Percentiles rank a stretch among this genome's conserved stretches.
Conservation (phyloP, 345 rosid genomes). For the Ailanthus altissimus region DNA sequence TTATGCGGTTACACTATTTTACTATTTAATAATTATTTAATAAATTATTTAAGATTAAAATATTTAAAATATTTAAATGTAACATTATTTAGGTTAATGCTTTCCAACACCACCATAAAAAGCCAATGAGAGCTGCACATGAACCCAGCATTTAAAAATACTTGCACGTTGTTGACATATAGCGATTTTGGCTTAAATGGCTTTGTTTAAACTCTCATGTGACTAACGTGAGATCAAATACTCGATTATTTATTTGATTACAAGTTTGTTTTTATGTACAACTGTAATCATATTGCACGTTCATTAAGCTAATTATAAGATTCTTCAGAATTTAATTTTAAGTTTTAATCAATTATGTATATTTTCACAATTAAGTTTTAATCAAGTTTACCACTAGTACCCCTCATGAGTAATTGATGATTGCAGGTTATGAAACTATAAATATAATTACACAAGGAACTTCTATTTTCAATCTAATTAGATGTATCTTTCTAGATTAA, state of each 20-base stretch:
- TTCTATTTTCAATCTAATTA: neutral
- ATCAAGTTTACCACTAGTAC: too few relatives aligned
- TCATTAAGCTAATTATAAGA: too few relatives aligned
- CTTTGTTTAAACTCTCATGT: neutral
- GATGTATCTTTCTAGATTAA: too few relatives aligned
- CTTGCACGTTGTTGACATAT: neutral
- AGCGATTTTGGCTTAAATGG: neutral
- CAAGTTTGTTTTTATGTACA: neutral
- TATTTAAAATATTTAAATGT: too few relatives aligned
- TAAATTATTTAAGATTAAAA: too few relatives aligned
- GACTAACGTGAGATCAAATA: neutral
- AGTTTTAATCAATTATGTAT: too few relatives aligned
- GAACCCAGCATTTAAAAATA: neutral
- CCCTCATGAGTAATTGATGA: too few relatives aligned
- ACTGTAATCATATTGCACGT: neutral
- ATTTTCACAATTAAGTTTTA: too few relatives aligned
- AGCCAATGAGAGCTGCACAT: neutral
- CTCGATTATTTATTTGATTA: neutral
- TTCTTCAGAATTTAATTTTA: neutral
- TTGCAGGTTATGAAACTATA: neutral
- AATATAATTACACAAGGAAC: neutral
- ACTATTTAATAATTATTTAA: too few relatives aligned
- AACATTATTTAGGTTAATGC: too few relatives aligned
- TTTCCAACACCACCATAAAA: neutral
- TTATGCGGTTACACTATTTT: too few relatives aligned